These are phyloP conservation scores for Penicillium freii DNA, from an alignment of 2,329 filamentous ascomycete species.

Conservation along the genomic window DNA sequence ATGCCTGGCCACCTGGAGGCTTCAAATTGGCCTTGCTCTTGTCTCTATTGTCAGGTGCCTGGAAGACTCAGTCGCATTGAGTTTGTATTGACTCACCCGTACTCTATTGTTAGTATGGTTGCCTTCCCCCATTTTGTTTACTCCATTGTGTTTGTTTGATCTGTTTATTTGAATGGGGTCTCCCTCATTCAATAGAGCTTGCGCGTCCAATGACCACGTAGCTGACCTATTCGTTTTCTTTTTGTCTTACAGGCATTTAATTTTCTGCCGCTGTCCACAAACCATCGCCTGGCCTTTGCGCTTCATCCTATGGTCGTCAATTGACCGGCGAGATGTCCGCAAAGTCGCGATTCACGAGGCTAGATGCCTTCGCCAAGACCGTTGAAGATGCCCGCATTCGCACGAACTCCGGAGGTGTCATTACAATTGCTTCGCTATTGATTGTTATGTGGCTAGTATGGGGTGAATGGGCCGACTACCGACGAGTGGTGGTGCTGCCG, in stretches of 20 bases:
- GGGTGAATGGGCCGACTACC: conserved; percentile 96
- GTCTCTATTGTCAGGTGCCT: conserved; percentile 2
- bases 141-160: background rate
- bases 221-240: conserved; percentile 18
- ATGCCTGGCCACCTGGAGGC: conserved; percentile 3
- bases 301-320: conserved; percentile 30
- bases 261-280: conserved; percentile 2
- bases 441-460: conserved; percentile 84
- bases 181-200: conserved; percentile 1
- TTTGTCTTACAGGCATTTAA: conserved; percentile 9
- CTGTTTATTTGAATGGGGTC: background rate
- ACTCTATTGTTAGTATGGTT: background rate
- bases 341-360: conserved; percentile 91
- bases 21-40: conserved; percentile 2
- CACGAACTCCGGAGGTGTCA: conserved; percentile 90
- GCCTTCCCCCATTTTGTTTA: background rate
- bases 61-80: background rate
- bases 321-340: conserved; percentile 63
- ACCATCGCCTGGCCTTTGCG: conserved; percentile 1
- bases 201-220: conserved; percentile 14
- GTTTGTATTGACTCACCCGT: conserved; percentile 14
- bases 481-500: conserved; percentile 78
- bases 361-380: conserved; percentile 98
- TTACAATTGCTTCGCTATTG: conserved; percentile 86
- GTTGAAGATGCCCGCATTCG: conserved; percentile 96